Conservation (phyloP, 164 flowering plant species). For the Vitis rupestris region DNA sequence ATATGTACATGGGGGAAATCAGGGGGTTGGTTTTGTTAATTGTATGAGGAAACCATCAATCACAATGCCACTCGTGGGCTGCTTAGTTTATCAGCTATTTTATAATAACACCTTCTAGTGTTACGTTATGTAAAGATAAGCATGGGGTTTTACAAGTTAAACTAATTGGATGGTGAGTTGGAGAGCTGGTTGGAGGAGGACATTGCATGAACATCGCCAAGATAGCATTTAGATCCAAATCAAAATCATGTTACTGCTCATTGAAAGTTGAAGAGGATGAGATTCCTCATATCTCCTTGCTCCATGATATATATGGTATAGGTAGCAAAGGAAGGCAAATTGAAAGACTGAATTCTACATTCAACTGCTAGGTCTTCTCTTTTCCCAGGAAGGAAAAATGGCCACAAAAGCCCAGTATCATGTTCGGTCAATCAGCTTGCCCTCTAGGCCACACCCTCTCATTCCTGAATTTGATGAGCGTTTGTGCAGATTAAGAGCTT, state of each 20-base stretch:
- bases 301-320: background rate
- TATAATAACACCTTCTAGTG: no score
- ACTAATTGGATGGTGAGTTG: no score
- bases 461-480: slow-evolving; percentile 12
- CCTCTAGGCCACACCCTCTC: slow-evolving; percentile 23
- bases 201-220: slow-evolving; percentile 7
- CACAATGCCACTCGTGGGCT: no score
- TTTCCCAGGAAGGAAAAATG: slow-evolving; percentile 4
- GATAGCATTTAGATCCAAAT: background rate
- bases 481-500: slow-evolving; percentile 17
- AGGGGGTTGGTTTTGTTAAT: no score
- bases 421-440: slow-evolving; percentile 29
- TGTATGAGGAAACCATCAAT: no score
- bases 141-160: no score
- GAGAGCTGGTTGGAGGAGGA: background rate
- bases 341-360: no score
- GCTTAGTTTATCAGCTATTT: no score
- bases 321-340: background rate
- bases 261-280: background rate
- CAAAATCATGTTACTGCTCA: background rate
- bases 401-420: slow-evolving; percentile 15
- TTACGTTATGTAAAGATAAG: no score
- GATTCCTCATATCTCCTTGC: slow-evolving; percentile 15
- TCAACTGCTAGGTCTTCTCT: no score
- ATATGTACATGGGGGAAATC: no score